Evolutionary conservation across 495 filamentous ascomycete species (phyloP), one percentile per base, ranked within the genome.

Genomic region (Patellaria atrata): DNA sequence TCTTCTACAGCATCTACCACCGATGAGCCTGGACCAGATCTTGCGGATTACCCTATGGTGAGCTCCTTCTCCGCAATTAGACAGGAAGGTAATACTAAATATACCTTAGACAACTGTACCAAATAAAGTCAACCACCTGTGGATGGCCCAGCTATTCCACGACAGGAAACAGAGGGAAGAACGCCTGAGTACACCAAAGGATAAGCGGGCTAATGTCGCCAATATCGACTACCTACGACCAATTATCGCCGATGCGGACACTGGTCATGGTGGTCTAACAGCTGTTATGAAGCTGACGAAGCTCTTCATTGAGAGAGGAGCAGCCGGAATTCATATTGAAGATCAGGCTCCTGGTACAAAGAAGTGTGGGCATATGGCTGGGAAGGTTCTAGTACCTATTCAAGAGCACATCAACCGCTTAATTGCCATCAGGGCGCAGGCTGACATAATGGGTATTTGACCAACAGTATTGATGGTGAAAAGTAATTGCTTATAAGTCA

Each of bases 301-400:
- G 64, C 69, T 97, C 12, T 97, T 97, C 63, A 62, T 97, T 42
- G 89, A 97, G 67, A 84, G 86, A 49, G 89, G 89, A 52, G 89
- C 89, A 22, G 89, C 89, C 26, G 89, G 89, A 48, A 94, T 97
- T 50, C 89, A 97, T 58, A 94, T 97, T 44, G 89, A 97, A 60
- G 89, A 97, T 54, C 89, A 97, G 60, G 89, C 89, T 7, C 87
- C 89, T 1, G 89, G 89, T 25, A 97, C 89, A 23, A 97, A 97
- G 73, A 97, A 97, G 67, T 97, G 89, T 53, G 89, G 89, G 37
- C 89, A 97, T 61, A 97, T 97, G 89, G 89, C 89, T 43, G 89
- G 89, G 47, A 97, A 97, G 65, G 89, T 97, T 20, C 69, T 97
- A 30, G 89, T 97, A 32, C 89, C 89, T 23, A 92, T 96, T 57